These are phyloP conservation scores for Candida easanensis DNA, from an alignment of 805 yeast species.

Conservation along the genomic window DNA sequence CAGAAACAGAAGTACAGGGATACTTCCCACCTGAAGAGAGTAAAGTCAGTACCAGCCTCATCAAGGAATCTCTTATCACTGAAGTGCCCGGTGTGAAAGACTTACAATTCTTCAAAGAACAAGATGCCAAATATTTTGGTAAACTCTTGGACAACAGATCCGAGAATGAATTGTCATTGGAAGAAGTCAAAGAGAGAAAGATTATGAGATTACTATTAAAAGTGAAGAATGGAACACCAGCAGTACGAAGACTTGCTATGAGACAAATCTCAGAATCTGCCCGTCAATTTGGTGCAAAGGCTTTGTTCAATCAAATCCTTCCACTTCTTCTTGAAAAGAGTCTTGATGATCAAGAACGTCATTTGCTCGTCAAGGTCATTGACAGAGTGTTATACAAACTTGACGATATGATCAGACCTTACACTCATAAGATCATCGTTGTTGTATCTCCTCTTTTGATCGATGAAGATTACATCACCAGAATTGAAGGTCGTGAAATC, in stretches of 20 bases:
- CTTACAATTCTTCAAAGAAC: slow-evolving; percentile 63
- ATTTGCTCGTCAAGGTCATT: slow-evolving; percentile 71
- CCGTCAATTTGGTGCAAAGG: slow-evolving; percentile 61
- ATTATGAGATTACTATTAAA: slow-evolving; percentile 63
- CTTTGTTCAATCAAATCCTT: slow-evolving; percentile 65
- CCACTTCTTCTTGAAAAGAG: slow-evolving; percentile 72
- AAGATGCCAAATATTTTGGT: slow-evolving; percentile 71
- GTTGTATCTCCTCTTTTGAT: slow-evolving; percentile 78
- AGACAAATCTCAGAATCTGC: slow-evolving; percentile 65
- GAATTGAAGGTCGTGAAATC: slow-evolving; percentile 78
- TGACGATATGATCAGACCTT: slow-evolving; percentile 67
- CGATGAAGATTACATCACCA: slow-evolving; percentile 73
- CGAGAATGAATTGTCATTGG: slow-evolving; percentile 38
- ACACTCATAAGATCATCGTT: slow-evolving; percentile 63
- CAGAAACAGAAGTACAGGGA: slow-evolving; percentile 22
- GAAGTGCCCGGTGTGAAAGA: slow-evolving; percentile 67
- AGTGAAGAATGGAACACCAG: slow-evolving; percentile 76
- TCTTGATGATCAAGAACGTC: slow-evolving; percentile 80
- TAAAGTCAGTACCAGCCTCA: slow-evolving; percentile 26
- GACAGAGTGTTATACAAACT: slow-evolving; percentile 66
- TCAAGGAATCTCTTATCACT: slow-evolving; percentile 40
- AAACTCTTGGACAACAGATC: slow-evolving; percentile 41
- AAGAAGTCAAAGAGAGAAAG: slow-evolving; percentile 56
- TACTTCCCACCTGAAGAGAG: slow-evolving; percentile 55
- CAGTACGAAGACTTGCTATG: slow-evolving; percentile 64